Evolutionary conservation across 805 yeast genomes (phyloP).

Genomic region (Sugiyamaella lignohabitans): DNA sequence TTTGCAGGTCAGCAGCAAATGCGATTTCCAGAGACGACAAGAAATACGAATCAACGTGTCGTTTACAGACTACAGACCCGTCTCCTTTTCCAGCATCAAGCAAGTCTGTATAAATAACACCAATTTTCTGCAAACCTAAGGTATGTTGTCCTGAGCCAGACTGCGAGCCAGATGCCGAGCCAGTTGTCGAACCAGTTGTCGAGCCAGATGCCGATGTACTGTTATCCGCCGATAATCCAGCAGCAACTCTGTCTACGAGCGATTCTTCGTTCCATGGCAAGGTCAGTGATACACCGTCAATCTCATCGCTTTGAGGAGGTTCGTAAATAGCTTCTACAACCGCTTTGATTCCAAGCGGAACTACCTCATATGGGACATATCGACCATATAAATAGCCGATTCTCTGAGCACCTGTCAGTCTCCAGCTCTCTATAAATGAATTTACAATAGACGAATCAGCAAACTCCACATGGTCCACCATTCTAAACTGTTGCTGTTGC

Average conservation of each 20-base stretch:
- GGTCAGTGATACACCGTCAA: slow-evolving; percentile 74
- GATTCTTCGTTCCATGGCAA: slow-evolving; percentile 44
- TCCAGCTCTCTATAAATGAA: slow-evolving; percentile 85
- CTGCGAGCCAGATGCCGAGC: too few species aligned
- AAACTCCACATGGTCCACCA: slow-evolving; percentile 97
- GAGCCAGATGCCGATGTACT: too few species aligned
- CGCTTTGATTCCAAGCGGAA: slow-evolving; percentile 90
- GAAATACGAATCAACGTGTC: slow-evolving; percentile 89
- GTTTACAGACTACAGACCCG: slow-evolving; percentile 85
- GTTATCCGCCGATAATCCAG: slow-evolving; percentile 41
- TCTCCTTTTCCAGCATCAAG: slow-evolving; percentile 80
- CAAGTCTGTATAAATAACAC: slow-evolving; percentile 83
- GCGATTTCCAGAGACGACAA: slow-evolving; percentile 79
- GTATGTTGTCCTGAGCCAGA: too few species aligned
- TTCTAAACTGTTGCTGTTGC: slow-evolving; percentile 81
- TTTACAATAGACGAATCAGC: slow-evolving; percentile 67
- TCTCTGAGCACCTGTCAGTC: slow-evolving; percentile 80
- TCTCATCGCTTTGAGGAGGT: slow-evolving; percentile 80
- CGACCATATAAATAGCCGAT: slow-evolving; percentile 79
- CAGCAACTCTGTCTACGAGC: slow-evolving; percentile 48
- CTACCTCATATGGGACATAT: slow-evolving; percentile 69
- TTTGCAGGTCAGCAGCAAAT: slow-evolving; percentile 78
- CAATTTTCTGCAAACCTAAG: slow-evolving; percentile 57
- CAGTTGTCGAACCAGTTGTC: too few species aligned
- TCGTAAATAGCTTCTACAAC: slow-evolving; percentile 91